Percentiles rank a stretch among this genome's conserved stretches.
Evolutionary conservation across 1,284 basidiomycete species (phyloP).

Genomic region (Trametes sp.): DNA sequence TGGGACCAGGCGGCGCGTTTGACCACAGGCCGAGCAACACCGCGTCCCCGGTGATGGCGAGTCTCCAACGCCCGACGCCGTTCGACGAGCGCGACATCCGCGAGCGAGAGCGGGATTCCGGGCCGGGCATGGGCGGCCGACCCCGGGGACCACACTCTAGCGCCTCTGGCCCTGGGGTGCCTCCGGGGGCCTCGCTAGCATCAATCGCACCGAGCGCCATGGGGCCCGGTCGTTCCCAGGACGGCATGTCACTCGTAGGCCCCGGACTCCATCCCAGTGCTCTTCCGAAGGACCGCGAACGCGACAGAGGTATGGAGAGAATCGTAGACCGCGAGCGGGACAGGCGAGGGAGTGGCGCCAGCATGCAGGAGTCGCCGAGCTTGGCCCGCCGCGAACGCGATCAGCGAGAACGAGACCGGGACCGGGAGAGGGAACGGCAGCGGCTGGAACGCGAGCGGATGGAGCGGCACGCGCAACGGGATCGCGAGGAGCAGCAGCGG

Average conservation of each 20-base stretch:
- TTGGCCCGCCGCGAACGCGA: slow-evolving; percentile 21
- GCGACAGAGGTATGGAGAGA: slow-evolving; percentile 35
- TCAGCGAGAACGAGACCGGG: slow-evolving; percentile 30
- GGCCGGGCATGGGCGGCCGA: slow-evolving; percentile 23
- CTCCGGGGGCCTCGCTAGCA: slow-evolving; percentile 30
- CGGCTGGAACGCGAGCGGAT: slow-evolving; percentile 25
- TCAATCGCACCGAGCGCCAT: slow-evolving; percentile 25
- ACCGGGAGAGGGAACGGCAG: slow-evolving; percentile 29
- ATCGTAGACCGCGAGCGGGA: slow-evolving; percentile 30
- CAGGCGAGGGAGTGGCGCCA: slow-evolving; percentile 18
- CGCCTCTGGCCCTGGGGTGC: slow-evolving; percentile 28
- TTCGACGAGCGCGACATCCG: slow-evolving; percentile 31
- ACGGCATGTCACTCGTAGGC: slow-evolving; percentile 26
- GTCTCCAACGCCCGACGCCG: slow-evolving; percentile 37
- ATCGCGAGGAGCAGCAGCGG: slow-evolving; percentile 21
- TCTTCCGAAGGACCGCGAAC: slow-evolving; percentile 32
- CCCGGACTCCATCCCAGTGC: slow-evolving; percentile 28
- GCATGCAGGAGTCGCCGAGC: slow-evolving; percentile 24
- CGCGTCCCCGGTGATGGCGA: slow-evolving; percentile 42
- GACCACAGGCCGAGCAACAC: slow-evolving; percentile 24
- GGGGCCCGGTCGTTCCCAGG: slow-evolving; percentile 24
- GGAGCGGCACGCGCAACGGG: slow-evolving; percentile 20
- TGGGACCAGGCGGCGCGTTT: slow-evolving; percentile 25
- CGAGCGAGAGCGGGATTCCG: slow-evolving; percentile 31
- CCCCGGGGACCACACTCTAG: slow-evolving; percentile 28